Conservation (phyloP, 2,329 filamentous ascomycete species). For the Intubia oerlemansii region DNA sequence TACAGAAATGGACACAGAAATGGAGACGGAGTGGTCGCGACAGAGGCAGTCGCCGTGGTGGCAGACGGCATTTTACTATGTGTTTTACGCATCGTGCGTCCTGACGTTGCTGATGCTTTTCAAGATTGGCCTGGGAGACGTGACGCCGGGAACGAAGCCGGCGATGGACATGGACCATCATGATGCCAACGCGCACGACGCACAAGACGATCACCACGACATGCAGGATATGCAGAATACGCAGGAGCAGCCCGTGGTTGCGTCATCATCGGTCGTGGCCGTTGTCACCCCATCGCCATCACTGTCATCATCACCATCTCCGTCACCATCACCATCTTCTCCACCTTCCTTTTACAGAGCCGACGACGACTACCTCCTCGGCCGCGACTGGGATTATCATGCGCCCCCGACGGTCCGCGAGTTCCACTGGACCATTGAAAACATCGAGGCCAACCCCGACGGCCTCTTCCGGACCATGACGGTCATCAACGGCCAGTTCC, state of each 20-base stretch:
- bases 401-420: constrained; percentile 28
- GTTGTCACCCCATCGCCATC: no score
- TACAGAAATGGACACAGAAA: no score
- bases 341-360: constrained; percentile 16
- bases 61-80: constrained; percentile 1
- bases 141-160: not conserved
- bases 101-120: constrained; percentile 6
- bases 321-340: no score
- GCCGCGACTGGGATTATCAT: constrained; percentile 30
- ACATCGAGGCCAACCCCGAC: constrained; percentile 47
- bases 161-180: no score
- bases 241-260: not conserved
- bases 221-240: no score
- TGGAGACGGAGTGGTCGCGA: no score
- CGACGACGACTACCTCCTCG: constrained; percentile 32
- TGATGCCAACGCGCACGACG: no score
- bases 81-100: constrained; percentile 1
- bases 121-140: constrained; percentile 6
- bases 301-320: no score
- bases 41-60: no score
- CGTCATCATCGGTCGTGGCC: no score
- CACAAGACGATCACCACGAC: no score
- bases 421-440: constrained; percentile 37
- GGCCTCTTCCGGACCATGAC: constrained; percentile 39
- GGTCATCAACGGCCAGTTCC: constrained; percentile 55